Conservation (phyloP, 495 filamentous ascomycete genomes). For the Rhizodiscina lignyota region DNA sequence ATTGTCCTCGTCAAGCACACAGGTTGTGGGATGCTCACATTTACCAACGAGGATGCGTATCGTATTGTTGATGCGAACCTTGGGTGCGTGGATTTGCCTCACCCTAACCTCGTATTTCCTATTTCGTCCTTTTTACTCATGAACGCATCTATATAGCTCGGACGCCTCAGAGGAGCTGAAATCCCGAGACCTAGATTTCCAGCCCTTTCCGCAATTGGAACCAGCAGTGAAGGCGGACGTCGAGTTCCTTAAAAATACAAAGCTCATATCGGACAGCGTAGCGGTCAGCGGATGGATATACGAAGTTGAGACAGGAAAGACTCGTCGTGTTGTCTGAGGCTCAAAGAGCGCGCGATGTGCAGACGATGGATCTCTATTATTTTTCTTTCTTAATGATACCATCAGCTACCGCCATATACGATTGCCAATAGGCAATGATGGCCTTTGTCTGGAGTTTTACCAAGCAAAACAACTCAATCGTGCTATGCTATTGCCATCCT, state of each 20-base stretch:
- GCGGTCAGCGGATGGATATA: conserved; percentile 62
- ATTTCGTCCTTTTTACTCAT: no score
- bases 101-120: no score
- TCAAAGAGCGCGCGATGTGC: no score
- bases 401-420: no score
- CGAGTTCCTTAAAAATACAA: conserved; percentile 37
- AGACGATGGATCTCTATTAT: no score
- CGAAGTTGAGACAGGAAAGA: conserved; percentile 62
- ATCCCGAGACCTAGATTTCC: conserved; percentile 37
- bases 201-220: conserved; percentile 48
- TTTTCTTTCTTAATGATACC: no score
- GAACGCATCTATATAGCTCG: no score
- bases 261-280: conserved; percentile 39
- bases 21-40: conserved; percentile 72
- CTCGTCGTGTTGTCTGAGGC: conserved; percentile 38
- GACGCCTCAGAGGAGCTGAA: no score
- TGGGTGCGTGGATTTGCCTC: conserved; percentile 31
- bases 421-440: no score
- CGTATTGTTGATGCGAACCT: conserved; percentile 34
- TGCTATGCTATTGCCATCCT: no score
- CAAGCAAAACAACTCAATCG: no score
- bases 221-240: conserved; percentile 52
- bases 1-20: conserved; percentile 67
- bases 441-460: no score
- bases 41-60: conserved; percentile 48